phyloP scores from a whole-genome alignment of 371 early-diverging fungal species.

The Actinomortierella wolfii region DNA sequence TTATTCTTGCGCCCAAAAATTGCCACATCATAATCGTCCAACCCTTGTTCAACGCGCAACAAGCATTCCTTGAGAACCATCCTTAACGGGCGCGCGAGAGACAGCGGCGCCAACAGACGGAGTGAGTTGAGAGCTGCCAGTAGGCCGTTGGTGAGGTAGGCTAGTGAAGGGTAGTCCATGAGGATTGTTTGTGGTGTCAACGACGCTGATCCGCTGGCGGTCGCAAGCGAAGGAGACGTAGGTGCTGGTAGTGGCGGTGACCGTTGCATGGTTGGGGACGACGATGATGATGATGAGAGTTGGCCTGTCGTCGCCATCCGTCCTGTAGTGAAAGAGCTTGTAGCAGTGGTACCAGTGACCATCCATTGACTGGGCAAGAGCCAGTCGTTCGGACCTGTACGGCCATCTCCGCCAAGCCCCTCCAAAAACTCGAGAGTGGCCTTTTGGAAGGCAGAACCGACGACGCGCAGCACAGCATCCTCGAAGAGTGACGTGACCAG shows the following conservation, averaged over 20 bases:
- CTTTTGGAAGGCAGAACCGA: conserved; percentile 54
- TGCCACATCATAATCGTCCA: conserved; percentile 51
- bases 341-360: conserved; percentile 29
- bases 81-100: conserved; percentile 40
- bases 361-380: conserved; percentile 57
- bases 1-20: conserved; percentile 26
- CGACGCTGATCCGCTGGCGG: conserved; percentile 7
- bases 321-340: conserved; percentile 21
- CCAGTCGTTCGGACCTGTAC: conserved; percentile 39
- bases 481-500: conserved; percentile 67
- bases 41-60: conserved; percentile 38
- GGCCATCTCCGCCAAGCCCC: conserved; percentile 40
- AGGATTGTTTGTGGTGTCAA: conserved; percentile 62
- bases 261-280: background rate
- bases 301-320: conserved; percentile 14
- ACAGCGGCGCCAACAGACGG: conserved; percentile 64
- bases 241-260: background rate
- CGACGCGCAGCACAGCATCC: conserved; percentile 60
- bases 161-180: conserved; percentile 73
- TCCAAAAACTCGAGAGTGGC: conserved; percentile 53
- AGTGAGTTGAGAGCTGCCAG: conserved; percentile 70
- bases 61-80: conserved; percentile 31
- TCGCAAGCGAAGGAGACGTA: conserved; percentile 8
- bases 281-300: conserved; percentile 12
- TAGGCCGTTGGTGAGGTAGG: conserved; percentile 70